Percentiles rank a stretch among this genome's conserved stretches.
Conservation (phyloP, 2,329 filamentous ascomycete species). For the Clarireedia homoeocarpa region DNA sequence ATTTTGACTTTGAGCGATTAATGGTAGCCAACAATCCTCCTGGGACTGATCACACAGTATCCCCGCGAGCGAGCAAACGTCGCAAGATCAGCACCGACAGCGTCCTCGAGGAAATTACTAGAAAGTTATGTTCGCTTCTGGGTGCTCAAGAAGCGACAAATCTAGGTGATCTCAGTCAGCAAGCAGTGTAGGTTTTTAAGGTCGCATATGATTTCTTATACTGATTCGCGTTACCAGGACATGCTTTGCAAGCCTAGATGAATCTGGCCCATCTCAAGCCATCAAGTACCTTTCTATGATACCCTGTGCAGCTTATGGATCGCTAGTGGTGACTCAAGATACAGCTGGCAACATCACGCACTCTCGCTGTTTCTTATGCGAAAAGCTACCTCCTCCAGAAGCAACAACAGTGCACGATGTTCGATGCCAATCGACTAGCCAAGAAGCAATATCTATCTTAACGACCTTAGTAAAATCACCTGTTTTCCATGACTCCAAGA, state of each 20-base stretch:
- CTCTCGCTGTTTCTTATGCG: conserved; percentile 26
- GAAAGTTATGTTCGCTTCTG: conserved; percentile 29
- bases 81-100: conserved; percentile 27
- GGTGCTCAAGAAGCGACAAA: conserved; percentile 28
- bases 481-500: conserved; percentile 46
- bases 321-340: conserved; percentile 30
- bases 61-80: conserved; percentile 23
- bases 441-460: conserved; percentile 40
- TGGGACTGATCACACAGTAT: neutral
- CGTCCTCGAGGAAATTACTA: conserved; percentile 28
- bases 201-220: neutral
- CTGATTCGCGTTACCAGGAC: conserved; percentile 19
- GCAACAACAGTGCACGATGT: conserved; percentile 14
- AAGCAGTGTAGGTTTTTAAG: conserved; percentile 39
- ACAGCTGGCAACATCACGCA: conserved; percentile 23
- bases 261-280: conserved; percentile 42
- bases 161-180: conserved; percentile 34
- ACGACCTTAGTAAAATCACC: conserved; percentile 35
- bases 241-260: conserved; percentile 39
- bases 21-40: conserved; percentile 8
- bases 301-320: conserved; percentile 47
- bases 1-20: conserved; percentile 19
- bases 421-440: conserved; percentile 16
- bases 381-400: conserved; percentile 14
- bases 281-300: conserved; percentile 49